A percentile compares a stretch with the other conserved stretches of the same genome.
phyloP scores from a whole-genome alignment of 768 basidiomycete genomes.

The Hygrophorus pudorinus region DNA sequence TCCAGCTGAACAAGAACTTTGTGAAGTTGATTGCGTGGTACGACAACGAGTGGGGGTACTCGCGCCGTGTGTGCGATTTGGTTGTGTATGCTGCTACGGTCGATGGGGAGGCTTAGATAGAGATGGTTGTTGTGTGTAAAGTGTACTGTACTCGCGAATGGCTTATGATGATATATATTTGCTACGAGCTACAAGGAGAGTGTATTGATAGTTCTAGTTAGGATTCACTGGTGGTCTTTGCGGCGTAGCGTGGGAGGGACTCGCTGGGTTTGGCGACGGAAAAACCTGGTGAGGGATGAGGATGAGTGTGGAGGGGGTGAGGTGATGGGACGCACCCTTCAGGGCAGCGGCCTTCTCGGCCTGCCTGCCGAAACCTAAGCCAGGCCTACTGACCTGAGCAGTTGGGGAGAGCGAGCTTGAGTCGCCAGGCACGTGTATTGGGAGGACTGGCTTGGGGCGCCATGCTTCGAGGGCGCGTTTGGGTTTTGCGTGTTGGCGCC shows the following conservation, averaged over 20 bases:
- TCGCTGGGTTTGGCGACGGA: conserved; percentile 49
- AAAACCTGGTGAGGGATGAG: conserved; percentile 30
- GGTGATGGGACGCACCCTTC: conserved; percentile 31
- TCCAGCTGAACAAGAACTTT: conserved; percentile 84
- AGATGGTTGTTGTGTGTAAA: too few relatives aligned
- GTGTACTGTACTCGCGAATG: too few relatives aligned
- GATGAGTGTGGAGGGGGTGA: neutral
- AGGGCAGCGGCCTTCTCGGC: conserved; percentile 70
- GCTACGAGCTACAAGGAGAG: neutral
- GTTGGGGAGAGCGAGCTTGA: conserved; percentile 22
- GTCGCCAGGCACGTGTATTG: conserved; percentile 30
- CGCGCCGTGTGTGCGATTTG: conserved; percentile 84
- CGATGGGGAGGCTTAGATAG: conserved; percentile 46
- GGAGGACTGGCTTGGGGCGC: conserved; percentile 51
- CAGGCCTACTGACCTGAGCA: conserved; percentile 23
- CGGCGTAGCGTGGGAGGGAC: conserved; percentile 42
- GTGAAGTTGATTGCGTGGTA: conserved; percentile 97
- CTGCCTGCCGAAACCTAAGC: conserved; percentile 73
- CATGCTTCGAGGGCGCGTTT: conserved; percentile 61
- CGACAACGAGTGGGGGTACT: conserved; percentile 95
- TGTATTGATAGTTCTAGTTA: neutral
- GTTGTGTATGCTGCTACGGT: conserved; percentile 70
- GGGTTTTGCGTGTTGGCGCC: conserved; percentile 56
- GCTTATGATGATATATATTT: neutral
- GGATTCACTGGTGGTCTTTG: conserved; percentile 9